Base-by-base conservation (phyloP, 345 rosid species). In the Cardamine resedifolia region DNA sequence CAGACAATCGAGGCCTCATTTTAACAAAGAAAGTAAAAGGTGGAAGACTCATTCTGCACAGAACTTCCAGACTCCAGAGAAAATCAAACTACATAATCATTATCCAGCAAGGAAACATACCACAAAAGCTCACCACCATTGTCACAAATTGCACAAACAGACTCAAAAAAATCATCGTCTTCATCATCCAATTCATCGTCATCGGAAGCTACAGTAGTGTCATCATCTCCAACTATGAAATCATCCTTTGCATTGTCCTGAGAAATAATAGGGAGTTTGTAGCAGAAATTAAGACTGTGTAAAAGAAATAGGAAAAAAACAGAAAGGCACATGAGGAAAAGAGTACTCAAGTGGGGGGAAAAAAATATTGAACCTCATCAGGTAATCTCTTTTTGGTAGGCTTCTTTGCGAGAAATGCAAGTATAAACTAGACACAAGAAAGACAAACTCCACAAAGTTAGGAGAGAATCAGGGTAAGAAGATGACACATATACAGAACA, bases 101-200 rank as follows among this genome's bases (percentile, higher is more conserved):
- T 62, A 21, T 16, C 55, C 15, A 77, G 76, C 7, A 70, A 63
- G 55, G 34, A 57, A 57, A 64, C 86, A 56, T 87, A 92, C 98
- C 94, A 88, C 68, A 91, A 8, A 41, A 94, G 69, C 0, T 77
- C 68, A 14, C 98, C 98, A 28, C 98, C 98, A 72, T 93, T 86
- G 72, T 93, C 98, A 79, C 97, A 93, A 39, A 90, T 70, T 6
- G 96, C 84, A 85, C 98, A 90, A 65, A 86, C 94, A 48, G 87
- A 64, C 80, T 88, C 98, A 80, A 83, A 90, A 50, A 66, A 71
- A 4, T 85, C 88, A 19, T 84, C 87, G 4, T 84, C 88, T 1
- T 81, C 84, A 31, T 71, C 65, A 2, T 77, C 79, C 34, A 31
- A 82, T 53, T 80, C 88, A 45, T 81, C 76, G 30, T 71, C 85